These are phyloP conservation scores for Rhodotorula taiwanensis DNA, from an alignment of 768 basidiomycete species.

Conservation along the genomic window DNA sequence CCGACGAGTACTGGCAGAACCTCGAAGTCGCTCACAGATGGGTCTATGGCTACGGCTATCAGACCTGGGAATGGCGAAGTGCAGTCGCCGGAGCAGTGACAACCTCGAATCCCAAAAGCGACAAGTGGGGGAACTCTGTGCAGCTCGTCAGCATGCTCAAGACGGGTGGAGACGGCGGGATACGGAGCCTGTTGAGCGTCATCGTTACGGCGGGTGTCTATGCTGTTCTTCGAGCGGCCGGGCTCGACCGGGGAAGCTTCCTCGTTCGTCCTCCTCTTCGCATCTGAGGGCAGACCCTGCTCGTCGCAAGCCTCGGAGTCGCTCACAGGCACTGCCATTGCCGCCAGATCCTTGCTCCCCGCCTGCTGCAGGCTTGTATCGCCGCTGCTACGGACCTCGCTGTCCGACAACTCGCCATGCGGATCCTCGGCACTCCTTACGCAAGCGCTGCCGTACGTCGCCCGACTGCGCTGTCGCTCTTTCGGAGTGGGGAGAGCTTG, in stretches of 20 bases:
- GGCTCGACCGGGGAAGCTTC: slow-evolving; percentile 54
- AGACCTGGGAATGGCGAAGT: slow-evolving; percentile 88
- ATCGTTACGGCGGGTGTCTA: slow-evolving; percentile 56
- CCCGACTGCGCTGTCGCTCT: too few relatives aligned
- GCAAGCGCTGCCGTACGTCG: slow-evolving; percentile 60
- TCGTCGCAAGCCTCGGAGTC: too few relatives aligned
- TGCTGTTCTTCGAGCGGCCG: slow-evolving; percentile 56
- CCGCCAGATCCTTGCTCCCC: slow-evolving; percentile 63
- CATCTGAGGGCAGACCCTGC: too few relatives aligned
- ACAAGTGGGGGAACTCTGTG: too few relatives aligned
- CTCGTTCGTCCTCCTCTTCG: slow-evolving; percentile 55
- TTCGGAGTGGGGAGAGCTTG: too few relatives aligned
- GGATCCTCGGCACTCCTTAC: slow-evolving; percentile 56
- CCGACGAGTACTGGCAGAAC: slow-evolving; percentile 93
- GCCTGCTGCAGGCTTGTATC: slow-evolving; percentile 31
- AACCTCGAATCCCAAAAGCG: background rate
- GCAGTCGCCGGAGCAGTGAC: too few relatives aligned
- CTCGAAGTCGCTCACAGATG: slow-evolving; percentile 82
- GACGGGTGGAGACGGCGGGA: slow-evolving; percentile 12
- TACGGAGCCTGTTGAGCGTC: slow-evolving; percentile 42
- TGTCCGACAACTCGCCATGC: slow-evolving; percentile 49
- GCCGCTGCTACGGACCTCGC: slow-evolving; percentile 73
- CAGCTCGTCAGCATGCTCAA: slow-evolving; percentile 23
- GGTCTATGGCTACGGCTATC: slow-evolving; percentile 83
- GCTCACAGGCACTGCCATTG: too few relatives aligned